These are phyloP conservation scores for Alisma plantagoaquatica DNA, from an alignment of 106 monocot species.

Conservation along the genomic window DNA sequence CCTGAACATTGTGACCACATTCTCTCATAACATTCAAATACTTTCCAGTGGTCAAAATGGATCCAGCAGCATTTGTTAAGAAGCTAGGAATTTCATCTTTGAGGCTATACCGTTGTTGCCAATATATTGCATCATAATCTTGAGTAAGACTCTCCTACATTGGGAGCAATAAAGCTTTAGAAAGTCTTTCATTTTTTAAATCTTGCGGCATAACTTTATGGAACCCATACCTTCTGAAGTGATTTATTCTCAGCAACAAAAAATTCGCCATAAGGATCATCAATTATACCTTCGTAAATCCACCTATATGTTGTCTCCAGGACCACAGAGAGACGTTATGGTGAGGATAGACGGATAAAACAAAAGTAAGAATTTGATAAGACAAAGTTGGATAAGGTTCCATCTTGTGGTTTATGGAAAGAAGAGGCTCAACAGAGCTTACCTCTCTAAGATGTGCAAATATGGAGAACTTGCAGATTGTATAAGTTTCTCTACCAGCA, in stretches of 20 bases:
- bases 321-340: not conserved
- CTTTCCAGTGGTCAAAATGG: conserved; percentile 89
- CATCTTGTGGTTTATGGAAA: not conserved
- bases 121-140: conserved; percentile 96
- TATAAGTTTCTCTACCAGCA: conserved; percentile 89
- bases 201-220: not conserved
- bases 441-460: conserved; percentile 91
- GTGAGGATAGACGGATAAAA: too few relatives aligned
- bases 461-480: conserved; percentile 86
- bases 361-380: not conserved
- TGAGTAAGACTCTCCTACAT: conserved; percentile 91
- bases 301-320: conserved; percentile 35
- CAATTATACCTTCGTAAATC: conserved; percentile 97
- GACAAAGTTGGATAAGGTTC: not conserved
- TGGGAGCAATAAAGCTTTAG: conserved; percentile 10
- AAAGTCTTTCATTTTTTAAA: not conserved
- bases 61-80: conserved; percentile 63
- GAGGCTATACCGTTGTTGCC: conserved; percentile 92
- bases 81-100: conserved; percentile 94
- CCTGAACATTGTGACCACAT: conserved; percentile 95
- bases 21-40: conserved; percentile 99
- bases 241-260: conserved; percentile 97
- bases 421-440: not conserved
- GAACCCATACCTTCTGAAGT: conserved; percentile 60
- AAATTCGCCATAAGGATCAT: conserved; percentile 98